Percentiles rank a stretch among this genome's conserved stretches.
Conservation (phyloP, 1,284 basidiomycete species). For the Athelia sp. region DNA sequence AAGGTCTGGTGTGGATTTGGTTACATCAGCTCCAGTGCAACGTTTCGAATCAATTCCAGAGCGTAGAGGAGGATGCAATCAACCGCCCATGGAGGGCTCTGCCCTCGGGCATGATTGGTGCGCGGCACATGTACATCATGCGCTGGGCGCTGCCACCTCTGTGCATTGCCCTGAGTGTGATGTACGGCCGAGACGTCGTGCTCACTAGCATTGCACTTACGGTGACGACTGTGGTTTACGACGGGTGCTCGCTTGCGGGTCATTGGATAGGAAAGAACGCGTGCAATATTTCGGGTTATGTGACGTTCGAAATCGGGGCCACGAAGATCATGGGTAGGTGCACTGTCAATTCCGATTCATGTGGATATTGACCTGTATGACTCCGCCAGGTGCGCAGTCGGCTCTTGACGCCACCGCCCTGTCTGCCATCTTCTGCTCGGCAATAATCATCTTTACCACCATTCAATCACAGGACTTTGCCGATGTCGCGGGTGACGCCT, state of each 20-base stretch:
- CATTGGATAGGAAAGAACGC: constrained; percentile 21
- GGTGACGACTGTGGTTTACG: constrained; percentile 17
- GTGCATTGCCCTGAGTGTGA: constrained; percentile 20
- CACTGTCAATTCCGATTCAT: not conserved
- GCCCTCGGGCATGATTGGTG: constrained; percentile 24
- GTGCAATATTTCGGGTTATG: constrained; percentile 23
- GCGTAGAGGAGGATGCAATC: constrained; percentile 23
- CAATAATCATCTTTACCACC: constrained; percentile 27
- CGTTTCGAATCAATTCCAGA: constrained; percentile 30
- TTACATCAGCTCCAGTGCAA: constrained; percentile 30
- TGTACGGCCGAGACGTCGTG: constrained; percentile 15
- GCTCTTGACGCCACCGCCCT: constrained; percentile 13
- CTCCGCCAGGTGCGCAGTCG: not conserved
- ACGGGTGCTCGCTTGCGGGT: constrained; percentile 8
- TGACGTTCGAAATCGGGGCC: constrained; percentile 26
- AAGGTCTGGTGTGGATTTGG: constrained; percentile 29
- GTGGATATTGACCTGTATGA: not conserved
- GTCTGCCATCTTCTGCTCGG: constrained; percentile 20
- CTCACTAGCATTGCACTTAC: constrained; percentile 15
- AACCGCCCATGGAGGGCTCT: constrained; percentile 32
- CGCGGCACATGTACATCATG: constrained; percentile 20
- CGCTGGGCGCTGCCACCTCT: constrained; percentile 32
- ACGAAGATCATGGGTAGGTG: constrained; percentile 25
- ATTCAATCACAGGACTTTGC: constrained; percentile 38
- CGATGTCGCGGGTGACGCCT: constrained; percentile 33